Percentiles rank a stretch among this genome's conserved stretches.
These are phyloP conservation scores for Posidonia australis DNA, from an alignment of 106 monocot genomes.

Conservation along the genomic window DNA sequence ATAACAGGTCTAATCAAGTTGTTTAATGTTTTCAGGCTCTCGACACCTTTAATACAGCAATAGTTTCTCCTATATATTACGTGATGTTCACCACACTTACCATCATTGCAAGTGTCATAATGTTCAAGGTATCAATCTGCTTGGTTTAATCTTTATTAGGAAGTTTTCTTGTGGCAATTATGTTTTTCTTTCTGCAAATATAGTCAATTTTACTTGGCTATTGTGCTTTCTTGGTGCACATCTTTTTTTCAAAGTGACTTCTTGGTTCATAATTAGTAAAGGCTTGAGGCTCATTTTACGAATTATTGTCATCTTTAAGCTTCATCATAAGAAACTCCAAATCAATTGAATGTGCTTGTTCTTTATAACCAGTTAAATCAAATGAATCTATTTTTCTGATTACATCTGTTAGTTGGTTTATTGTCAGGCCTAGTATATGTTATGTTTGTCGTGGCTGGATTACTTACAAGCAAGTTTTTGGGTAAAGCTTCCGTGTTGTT, in stretches of 20 bases:
- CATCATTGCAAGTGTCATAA: slow-evolving; percentile 27
- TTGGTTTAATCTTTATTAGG: background rate
- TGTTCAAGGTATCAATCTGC: slow-evolving; percentile 27
- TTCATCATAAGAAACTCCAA: no score
- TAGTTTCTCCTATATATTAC: slow-evolving; percentile 35
- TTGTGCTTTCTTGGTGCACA: background rate
- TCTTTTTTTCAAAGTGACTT: no score
- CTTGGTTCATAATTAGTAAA: no score
- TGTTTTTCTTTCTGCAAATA: background rate
- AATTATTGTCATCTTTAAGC: no score
- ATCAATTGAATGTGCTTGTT: no score
- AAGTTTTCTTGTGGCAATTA: background rate
- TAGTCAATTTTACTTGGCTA: background rate
- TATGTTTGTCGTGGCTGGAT: no score
- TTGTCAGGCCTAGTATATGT: background rate
- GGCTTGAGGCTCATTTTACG: no score
- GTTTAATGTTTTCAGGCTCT: slow-evolving; percentile 14
- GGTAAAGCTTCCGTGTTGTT: background rate
- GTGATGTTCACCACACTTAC: slow-evolving; percentile 33
- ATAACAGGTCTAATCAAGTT: background rate
- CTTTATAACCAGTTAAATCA: no score
- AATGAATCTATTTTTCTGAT: background rate
- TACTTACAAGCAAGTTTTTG: background rate
- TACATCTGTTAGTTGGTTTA: background rate
- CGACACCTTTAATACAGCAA: slow-evolving; percentile 26